Evolutionary conservation across 345 rosid species (phyloP), one percentile per base, ranked within the genome.

Genomic region (Abelmoschus esculentus): DNA sequence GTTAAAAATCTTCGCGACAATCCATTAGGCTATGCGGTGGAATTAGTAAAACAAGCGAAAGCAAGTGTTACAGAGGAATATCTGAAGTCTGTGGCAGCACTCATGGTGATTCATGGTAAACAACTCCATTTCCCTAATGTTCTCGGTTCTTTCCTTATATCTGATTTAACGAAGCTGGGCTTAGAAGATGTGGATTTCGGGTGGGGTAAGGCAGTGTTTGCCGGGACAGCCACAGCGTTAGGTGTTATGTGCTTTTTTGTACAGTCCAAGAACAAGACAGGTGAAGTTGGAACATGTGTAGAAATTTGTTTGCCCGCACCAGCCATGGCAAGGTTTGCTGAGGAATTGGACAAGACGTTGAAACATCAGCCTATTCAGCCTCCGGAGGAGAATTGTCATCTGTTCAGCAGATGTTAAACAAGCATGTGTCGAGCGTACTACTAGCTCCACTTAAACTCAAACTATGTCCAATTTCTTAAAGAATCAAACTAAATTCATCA

Each of bases 171-270:
- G 2, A 67, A 46, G 1, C 71, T 55, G 5, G 86, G 82, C 28
- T 73, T 86, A 3, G 78, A 56, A 10, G 53, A 73, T 3, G 73
- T 76, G 0, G 81, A 86, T 53, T 81, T 79, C 11, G 86, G 93
- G 2, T 88, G 87, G 89, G 90, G 93, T 2, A 79, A 78, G 74
- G 74, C 93, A 4, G 79, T 68, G 8, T 88, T 83, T 29, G 86
- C 81, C 1, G 90, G 89, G 54, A 69, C 78, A 0, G 83, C 83
- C 0, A 74, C 10, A 65, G 55, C 3, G 14, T 0, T 18, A 3
- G 67, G 32, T 1, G 9, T 2, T 5, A 67, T 77, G n/a, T 81
- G 86, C 66, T 80, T 81, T 66, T 76, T 31, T 36, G 70, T 77
- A 17, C 68, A 78, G 0, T 18, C 57, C 57, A 17, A 53, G 78